phyloP scores from a whole-genome alignment of 306 rosid genomes.

The Luffa aegyptiaca region DNA sequence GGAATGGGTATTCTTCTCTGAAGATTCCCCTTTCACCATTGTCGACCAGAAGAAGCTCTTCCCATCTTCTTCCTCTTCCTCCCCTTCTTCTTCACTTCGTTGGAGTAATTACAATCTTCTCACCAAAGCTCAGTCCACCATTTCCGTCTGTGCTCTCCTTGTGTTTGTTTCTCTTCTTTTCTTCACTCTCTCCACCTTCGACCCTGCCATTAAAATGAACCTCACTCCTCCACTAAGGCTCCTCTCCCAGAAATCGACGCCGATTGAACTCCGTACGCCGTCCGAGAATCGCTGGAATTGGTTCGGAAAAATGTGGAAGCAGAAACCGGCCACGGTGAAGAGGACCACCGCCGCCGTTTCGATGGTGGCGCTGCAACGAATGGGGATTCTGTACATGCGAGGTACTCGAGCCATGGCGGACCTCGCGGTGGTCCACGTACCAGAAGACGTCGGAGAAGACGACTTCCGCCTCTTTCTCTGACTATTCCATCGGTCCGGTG shows the following conservation, averaged over 20 bases:
- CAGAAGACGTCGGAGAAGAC: constrained; percentile 29
- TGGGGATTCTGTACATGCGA: constrained; percentile 66
- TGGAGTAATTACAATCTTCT: constrained; percentile 25
- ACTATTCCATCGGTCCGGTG: constrained; percentile 49
- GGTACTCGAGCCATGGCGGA: constrained; percentile 70
- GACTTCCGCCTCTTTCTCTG: constrained; percentile 58
- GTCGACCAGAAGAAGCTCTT: constrained; percentile 24
- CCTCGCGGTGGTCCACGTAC: constrained; percentile 58
- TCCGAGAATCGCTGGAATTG: constrained; percentile 6
- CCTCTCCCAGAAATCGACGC: constrained; percentile 11
- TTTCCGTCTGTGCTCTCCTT: constrained; percentile 65
- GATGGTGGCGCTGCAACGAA: constrained; percentile 43
- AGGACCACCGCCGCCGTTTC: neutral
- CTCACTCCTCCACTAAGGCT: constrained; percentile 23
- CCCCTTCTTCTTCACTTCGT: constrained; percentile 17
- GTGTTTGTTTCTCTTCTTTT: constrained; percentile 66
- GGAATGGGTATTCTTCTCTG: constrained; percentile 75
- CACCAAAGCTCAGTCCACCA: constrained; percentile 60
- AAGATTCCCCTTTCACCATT: constrained; percentile 25
- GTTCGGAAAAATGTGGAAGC: constrained; percentile 21
- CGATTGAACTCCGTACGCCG: neutral
- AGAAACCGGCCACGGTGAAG: neutral
- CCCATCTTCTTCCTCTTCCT: neutral
- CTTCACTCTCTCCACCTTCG: constrained; percentile 79
- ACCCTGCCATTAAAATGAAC: constrained; percentile 23